Percentiles rank a stretch among this genome's conserved stretches.
Conservation (phyloP, 2,329 filamentous ascomycete genomes). For the Elsinoe australis region DNA sequence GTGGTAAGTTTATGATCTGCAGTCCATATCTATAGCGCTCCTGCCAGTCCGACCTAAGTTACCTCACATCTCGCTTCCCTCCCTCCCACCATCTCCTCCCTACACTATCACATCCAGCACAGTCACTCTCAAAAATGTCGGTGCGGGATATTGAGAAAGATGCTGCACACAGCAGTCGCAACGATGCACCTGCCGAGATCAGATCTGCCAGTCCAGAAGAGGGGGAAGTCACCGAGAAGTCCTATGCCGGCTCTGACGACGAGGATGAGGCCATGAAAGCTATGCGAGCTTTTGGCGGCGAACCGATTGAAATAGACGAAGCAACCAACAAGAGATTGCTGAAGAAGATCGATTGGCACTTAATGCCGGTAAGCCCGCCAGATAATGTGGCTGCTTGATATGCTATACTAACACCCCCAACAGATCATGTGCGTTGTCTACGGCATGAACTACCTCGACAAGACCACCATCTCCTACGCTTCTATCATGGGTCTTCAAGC, state of each 20-base stretch:
- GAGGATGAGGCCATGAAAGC: conserved; percentile 55
- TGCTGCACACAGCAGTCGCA: neutral
- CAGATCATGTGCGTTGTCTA: conserved; percentile 51
- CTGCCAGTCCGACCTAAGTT: no score
- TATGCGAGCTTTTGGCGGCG: conserved; percentile 40
- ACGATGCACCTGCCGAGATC: neutral
- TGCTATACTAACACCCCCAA: conserved; percentile 56
- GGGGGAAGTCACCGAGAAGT: conserved; percentile 4
- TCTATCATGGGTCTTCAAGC: conserved; percentile 44
- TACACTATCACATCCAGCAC: no score
- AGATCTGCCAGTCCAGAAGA: neutral
- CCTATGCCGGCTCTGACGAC: conserved; percentile 41
- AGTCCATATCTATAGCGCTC: no score
- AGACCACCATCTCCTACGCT: conserved; percentile 42
- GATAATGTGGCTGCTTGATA: conserved; percentile 50
- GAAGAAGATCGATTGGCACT: conserved; percentile 54
- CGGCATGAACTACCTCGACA: conserved; percentile 44
- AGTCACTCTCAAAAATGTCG: no score
- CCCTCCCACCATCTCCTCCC: neutral
- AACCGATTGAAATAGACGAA: conserved; percentile 48
- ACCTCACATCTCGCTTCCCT: neutral
- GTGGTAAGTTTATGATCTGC: no score
- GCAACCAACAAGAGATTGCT: conserved; percentile 52
- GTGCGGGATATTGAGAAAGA: neutral
- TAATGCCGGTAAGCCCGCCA: conserved; percentile 50